Percentiles rank a stretch among this genome's conserved stretches.
Evolutionary conservation across 2,329 filamentous ascomycete species (phyloP).

Genomic region (Verticillium klebahnii): DNA sequence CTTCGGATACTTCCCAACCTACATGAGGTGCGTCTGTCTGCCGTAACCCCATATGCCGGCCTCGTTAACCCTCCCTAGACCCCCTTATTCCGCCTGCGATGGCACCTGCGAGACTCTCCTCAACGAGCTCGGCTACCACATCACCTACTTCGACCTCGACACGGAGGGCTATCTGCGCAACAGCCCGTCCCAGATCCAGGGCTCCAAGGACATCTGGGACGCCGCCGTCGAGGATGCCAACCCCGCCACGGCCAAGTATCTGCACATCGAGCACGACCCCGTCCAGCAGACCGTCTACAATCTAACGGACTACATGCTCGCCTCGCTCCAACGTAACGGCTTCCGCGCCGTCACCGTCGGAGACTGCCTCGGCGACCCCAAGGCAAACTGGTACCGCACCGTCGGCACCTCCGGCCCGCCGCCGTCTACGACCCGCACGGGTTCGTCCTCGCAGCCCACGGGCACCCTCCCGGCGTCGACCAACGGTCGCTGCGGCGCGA

Average conservation of each 20-base stretch:
- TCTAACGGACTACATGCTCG: conserved; percentile 30
- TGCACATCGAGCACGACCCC: conserved; percentile 33
- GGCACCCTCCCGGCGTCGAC: conserved; percentile 7
- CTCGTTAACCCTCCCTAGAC: conserved; percentile 10
- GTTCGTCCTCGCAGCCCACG: conserved; percentile 2
- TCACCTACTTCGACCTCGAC: conserved; percentile 30
- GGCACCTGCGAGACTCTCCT: conserved; percentile 9
- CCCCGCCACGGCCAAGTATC: conserved; percentile 17
- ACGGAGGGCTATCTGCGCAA: conserved; percentile 29
- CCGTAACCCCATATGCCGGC: neutral
- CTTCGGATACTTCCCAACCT: conserved; percentile 50
- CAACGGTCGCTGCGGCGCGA: conserved; percentile 22
- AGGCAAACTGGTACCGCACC: conserved; percentile 48
- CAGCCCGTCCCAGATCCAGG: conserved; percentile 23
- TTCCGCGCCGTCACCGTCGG: conserved; percentile 41
- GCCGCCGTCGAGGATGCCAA: conserved; percentile 22
- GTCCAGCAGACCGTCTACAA: conserved; percentile 33
- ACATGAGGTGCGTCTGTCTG: conserved; percentile 31
- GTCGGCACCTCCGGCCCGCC: conserved; percentile 16
- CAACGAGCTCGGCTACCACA: conserved; percentile 27
- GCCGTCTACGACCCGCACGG: conserved; percentile 12
- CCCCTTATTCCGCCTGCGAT: conserved; percentile 40
- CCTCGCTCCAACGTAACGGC: conserved; percentile 31
- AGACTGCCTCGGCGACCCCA: conserved; percentile 49
- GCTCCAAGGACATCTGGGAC: conserved; percentile 31